A percentile compares a stretch with the other conserved stretches of the same genome.
phyloP scores from a whole-genome alignment of 352 stramenopile species.

The Pythium volutum region DNA sequence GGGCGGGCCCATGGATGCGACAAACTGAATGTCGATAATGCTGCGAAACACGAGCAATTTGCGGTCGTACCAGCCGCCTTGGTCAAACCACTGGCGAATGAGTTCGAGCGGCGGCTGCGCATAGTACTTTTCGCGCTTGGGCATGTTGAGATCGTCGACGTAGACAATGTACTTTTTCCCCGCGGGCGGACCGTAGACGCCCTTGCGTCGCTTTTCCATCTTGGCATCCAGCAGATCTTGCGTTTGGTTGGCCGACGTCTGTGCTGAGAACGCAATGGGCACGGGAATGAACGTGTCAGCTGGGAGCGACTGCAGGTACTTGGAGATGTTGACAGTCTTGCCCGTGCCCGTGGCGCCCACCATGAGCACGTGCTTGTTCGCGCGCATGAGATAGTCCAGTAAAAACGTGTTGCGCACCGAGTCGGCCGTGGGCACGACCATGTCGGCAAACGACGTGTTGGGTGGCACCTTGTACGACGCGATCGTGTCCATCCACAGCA shows the following conservation, averaged over 20 bases:
- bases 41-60: constrained; percentile 90
- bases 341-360: constrained; percentile 92
- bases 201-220: constrained; percentile 92
- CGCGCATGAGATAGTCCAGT: constrained; percentile 78
- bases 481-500: constrained; percentile 94
- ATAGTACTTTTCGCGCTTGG: constrained; percentile 92
- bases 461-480: constrained; percentile 65
- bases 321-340: constrained; percentile 93
- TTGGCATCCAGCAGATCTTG: constrained; percentile 91
- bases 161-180: constrained; percentile 94
- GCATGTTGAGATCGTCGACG: constrained; percentile 96
- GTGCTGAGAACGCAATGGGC: constrained; percentile 89
- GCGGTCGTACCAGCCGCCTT: constrained; percentile 93
- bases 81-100: constrained; percentile 93
- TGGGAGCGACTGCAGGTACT: constrained; percentile 84
- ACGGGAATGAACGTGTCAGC: constrained; percentile 90
- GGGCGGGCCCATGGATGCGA: constrained; percentile 90
- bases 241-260: constrained; percentile 92
- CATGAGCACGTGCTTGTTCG: constrained; percentile 93
- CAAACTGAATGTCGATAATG: constrained; percentile 88
- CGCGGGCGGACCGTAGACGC: constrained; percentile 88
- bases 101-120: constrained; percentile 94
- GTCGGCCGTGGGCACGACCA: constrained; percentile 93
- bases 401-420: constrained; percentile 93
- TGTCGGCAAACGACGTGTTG: constrained; percentile 83